Conservation (phyloP, 2,329 filamentous ascomycete species). For the Fusarium anguioides region DNA sequence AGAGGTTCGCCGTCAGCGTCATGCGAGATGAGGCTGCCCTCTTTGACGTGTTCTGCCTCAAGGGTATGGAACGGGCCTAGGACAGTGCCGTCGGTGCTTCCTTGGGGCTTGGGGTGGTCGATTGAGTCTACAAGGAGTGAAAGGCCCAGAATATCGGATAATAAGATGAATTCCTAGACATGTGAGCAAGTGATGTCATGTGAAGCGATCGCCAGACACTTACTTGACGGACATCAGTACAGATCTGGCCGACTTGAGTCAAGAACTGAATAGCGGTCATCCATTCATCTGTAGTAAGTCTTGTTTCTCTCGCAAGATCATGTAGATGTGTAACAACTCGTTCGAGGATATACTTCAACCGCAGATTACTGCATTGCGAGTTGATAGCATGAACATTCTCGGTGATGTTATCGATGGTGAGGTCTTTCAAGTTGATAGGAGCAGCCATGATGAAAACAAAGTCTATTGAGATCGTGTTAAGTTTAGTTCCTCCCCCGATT, state of each 20-base stretch:
- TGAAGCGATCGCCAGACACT: background rate
- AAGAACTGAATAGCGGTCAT: constrained; percentile 76
- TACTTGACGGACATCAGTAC: constrained; percentile 71
- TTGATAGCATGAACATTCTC: constrained; percentile 78
- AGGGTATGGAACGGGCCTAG: constrained; percentile 84
- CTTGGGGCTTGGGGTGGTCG: constrained; percentile 77
- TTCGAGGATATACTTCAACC: constrained; percentile 76
- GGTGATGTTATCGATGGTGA: constrained; percentile 80
- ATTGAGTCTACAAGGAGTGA: constrained; percentile 81
- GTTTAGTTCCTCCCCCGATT: background rate
- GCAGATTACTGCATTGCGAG: constrained; percentile 69
- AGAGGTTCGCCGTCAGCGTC: constrained; percentile 74
- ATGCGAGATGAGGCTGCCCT: constrained; percentile 69
- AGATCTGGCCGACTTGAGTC: constrained; percentile 74
- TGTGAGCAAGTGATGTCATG: background rate
- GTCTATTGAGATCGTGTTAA: background rate
- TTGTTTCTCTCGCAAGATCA: constrained; percentile 80
- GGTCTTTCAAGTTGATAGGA: constrained; percentile 53
- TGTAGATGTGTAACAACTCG: constrained; percentile 78
- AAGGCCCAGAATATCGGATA: constrained; percentile 79
- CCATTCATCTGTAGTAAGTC: constrained; percentile 79
- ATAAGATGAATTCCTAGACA: constrained; percentile 74
- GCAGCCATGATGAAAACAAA: constrained; percentile 5
- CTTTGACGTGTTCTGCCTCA: constrained; percentile 65
- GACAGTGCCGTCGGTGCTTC: constrained; percentile 79